Evolutionary conservation across 352 stramenopile genomes (phyloP).

Genomic region (Ophiocytium majus): DNA sequence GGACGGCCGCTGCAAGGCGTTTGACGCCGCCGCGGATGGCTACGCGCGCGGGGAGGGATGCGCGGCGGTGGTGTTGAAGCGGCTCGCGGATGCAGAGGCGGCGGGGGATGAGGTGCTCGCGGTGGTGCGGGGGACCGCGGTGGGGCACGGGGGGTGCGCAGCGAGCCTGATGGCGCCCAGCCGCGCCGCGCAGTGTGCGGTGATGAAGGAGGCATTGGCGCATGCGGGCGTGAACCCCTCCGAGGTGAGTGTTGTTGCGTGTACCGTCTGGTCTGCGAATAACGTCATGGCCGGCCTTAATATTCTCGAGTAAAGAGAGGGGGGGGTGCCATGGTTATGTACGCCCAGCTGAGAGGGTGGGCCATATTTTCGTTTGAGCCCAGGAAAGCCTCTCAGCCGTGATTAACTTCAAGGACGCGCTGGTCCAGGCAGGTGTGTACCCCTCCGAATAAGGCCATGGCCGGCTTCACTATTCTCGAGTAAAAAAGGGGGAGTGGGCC

Average conservation of each 20-base stretch:
- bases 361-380: no score
- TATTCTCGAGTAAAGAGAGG: no score
- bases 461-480: no score
- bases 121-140: slow-evolving; percentile 36
- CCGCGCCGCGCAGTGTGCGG: slow-evolving; percentile 52
- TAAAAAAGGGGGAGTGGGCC: no score
- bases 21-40: slow-evolving; percentile 57
- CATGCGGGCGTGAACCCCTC: background rate
- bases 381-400: no score
- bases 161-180: slow-evolving; percentile 62
- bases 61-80: slow-evolving; percentile 57
- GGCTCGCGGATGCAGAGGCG: slow-evolving; percentile 30
- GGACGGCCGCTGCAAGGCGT: slow-evolving; percentile 58
- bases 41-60: slow-evolving; percentile 62
- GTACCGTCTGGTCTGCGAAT: no score
- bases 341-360: no score
- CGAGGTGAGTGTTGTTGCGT: slow-evolving; percentile 59
- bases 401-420: no score
- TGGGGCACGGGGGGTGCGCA: slow-evolving; percentile 58
- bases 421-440: no score
- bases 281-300: no score
- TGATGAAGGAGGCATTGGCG: slow-evolving; percentile 51
- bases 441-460: no score
- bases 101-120: slow-evolving; percentile 35
- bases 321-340: no score